phyloP scores from a whole-genome alignment of 108 stramenopile species.

The Conticribra weissflogii region DNA sequence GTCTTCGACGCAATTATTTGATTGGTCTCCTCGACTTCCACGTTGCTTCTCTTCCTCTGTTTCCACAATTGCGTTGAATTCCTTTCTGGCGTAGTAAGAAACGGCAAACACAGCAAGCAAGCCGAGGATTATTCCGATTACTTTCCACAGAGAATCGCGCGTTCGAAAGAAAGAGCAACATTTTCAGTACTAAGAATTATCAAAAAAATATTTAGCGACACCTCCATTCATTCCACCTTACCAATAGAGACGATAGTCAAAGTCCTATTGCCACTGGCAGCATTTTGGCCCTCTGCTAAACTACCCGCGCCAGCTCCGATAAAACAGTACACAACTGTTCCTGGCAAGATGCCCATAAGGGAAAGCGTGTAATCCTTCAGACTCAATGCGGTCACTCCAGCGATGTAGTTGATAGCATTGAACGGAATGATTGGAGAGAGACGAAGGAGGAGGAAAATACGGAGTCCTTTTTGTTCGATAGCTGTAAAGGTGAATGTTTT shows the following conservation, averaged over 20 bases:
- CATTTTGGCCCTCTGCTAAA: conserved; percentile 49
- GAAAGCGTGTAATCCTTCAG: conserved; percentile 57
- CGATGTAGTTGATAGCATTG: conserved; percentile 75
- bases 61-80: conserved; percentile 62
- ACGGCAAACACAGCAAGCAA: conserved; percentile 59
- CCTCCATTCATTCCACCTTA: no score
- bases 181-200: neutral
- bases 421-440: conserved; percentile 73
- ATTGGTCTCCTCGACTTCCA: no score
- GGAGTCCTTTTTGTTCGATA: conserved; percentile 66
- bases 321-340: conserved; percentile 77
- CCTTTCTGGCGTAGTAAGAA: conserved; percentile 74
- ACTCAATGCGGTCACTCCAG: conserved; percentile 56
- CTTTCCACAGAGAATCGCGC: neutral
- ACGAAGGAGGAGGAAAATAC: conserved; percentile 67
- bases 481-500: conserved; percentile 20
- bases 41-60: conserved; percentile 8
- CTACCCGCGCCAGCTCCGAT: conserved; percentile 74
- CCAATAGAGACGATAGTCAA: conserved; percentile 33
- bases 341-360: conserved; percentile 69
- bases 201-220: neutral
- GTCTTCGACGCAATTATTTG: no score
- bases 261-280: conserved; percentile 27
- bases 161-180: neutral
- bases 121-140: conserved; percentile 64